Conservation (phyloP, 352 stramenopile genomes). For the Heterotrichella gracilis region DNA sequence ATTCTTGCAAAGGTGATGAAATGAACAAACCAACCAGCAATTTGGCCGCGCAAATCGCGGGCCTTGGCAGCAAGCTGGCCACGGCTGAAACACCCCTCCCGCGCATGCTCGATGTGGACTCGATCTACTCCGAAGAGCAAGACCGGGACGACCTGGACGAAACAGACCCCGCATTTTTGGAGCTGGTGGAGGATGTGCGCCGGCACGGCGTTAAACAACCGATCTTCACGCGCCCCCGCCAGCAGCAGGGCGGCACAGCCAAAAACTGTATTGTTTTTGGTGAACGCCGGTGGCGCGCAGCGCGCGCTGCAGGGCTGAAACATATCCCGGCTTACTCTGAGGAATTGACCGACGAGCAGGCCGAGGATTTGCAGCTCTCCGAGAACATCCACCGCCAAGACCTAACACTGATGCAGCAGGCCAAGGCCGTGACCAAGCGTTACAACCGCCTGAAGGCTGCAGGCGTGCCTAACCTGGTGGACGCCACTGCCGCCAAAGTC, state of each 20-base stretch:
- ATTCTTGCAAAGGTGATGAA: constrained; percentile 6
- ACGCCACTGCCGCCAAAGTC: not conserved
- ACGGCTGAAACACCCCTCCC: not conserved
- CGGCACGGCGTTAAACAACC: not conserved
- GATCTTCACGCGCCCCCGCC: not conserved
- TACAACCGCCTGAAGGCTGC: not conserved
- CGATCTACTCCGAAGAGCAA: not conserved
- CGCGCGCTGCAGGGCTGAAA: not conserved
- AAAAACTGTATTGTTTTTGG: constrained; percentile 9
- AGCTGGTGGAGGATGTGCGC: not conserved
- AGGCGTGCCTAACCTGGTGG: not conserved
- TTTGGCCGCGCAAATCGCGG: not conserved
- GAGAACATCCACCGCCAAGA: not conserved
- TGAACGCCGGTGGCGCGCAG: not conserved
- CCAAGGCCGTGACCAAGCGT: not conserved
- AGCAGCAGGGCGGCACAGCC: not conserved
- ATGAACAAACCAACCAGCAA: constrained; percentile 4
- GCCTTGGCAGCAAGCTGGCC: not conserved
- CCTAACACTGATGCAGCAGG: not conserved
- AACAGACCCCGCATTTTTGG: not conserved
- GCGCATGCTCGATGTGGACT: not conserved
- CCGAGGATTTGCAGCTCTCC: not conserved
- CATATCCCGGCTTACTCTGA: not conserved
- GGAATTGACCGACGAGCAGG: not conserved
- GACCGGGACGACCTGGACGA: not conserved